phyloP scores from a whole-genome alignment of 257 asterid genomes.

The Eucommia ulmoides region DNA sequence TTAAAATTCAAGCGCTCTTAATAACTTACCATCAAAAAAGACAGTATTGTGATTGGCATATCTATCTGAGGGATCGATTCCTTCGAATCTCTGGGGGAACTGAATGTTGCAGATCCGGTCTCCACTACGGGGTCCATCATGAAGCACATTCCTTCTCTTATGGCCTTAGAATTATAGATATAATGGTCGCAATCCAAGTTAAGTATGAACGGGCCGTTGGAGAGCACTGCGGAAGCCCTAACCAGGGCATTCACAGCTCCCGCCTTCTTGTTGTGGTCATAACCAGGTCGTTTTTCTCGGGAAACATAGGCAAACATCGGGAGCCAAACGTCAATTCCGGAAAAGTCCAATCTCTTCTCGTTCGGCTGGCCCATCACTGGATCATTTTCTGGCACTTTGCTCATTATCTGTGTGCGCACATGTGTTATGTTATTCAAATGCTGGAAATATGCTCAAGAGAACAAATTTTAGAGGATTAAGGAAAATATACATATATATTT shows the following conservation, averaged over 20 bases:
- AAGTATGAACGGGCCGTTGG: conserved; percentile 87
- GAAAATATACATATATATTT: neutral
- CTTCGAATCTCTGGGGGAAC: conserved; percentile 95
- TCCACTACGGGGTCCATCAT: conserved; percentile 98
- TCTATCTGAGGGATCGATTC: conserved; percentile 94
- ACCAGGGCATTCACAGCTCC: conserved; percentile 96
- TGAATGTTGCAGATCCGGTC: conserved; percentile 91
- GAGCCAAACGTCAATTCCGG: conserved; percentile 63
- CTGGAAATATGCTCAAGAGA: neutral
- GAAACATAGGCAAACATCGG: conserved; percentile 95
- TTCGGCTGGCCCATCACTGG: conserved; percentile 72
- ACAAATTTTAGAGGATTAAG: neutral
- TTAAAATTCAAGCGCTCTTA: neutral
- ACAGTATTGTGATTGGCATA: conserved; percentile 95
- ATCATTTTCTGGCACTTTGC: conserved; percentile 77
- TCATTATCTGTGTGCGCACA: conserved; percentile 50
- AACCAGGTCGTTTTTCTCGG: conserved; percentile 78
- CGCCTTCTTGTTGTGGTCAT: conserved; percentile 93
- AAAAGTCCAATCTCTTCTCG: conserved; percentile 57
- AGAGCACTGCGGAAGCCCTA: conserved; percentile 85
- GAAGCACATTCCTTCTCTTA: conserved; percentile 86
- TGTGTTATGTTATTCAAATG: neutral
- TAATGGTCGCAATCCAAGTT: conserved; percentile 95
- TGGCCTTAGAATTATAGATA: conserved; percentile 63
- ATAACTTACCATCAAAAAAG: conserved; percentile 68